Evolutionary conservation across 2,329 filamentous ascomycete genomes (phyloP), one percentile per base, ranked within the genome.

Genomic region (Ceratocystis alfenasii): DNA sequence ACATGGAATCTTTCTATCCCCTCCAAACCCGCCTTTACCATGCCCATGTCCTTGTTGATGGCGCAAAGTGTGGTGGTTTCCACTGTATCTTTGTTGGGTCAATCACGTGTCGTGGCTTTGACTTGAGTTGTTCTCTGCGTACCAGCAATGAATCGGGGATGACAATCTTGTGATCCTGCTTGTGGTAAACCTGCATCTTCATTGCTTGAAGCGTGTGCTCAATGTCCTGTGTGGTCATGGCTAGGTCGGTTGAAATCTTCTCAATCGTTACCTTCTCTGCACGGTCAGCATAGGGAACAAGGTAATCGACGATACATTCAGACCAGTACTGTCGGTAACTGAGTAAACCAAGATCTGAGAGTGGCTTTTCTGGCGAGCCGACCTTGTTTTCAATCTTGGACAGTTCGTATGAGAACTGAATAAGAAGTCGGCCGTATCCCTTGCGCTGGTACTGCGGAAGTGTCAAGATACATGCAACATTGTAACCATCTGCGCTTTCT

Each of bases 271-370:
- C 87, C 72, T 85, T 87, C 12, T 87, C 84, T 7, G 85, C 84
- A 20, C 80, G 78, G 68, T 87, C 86, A 68, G 86, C 86, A 62
- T 82, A 82, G 62, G 87, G 87, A 60, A 95, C 77, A n/a, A 99
- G 80, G 15, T 95, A 74, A 68, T 96, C 92, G 3, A 97, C 82
- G 45, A 99, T 89, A 62, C 90, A 91, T 74, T 99, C 94, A 36
- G 92, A 91, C 94, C 94, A 99, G 76, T 96, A 99, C 69, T 96
- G 93, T 62, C 94, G 86, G 75, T 99, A 99, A 71, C 93, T 92
- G 33, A 99, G 79, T 20, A 99, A 80, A 69, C 94, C 94, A 66
- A 99, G 75, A 81, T 99, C 94, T 45, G 90, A 95, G 1, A 99
- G 83, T 0, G 94, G 94, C 75, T 99, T 99, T 74, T 99, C 94